Percentiles rank a stretch among this genome's conserved stretches.
Evolutionary conservation across 2,329 filamentous ascomycete species (phyloP).

Genomic region (Pyrenophora seminiperda): DNA sequence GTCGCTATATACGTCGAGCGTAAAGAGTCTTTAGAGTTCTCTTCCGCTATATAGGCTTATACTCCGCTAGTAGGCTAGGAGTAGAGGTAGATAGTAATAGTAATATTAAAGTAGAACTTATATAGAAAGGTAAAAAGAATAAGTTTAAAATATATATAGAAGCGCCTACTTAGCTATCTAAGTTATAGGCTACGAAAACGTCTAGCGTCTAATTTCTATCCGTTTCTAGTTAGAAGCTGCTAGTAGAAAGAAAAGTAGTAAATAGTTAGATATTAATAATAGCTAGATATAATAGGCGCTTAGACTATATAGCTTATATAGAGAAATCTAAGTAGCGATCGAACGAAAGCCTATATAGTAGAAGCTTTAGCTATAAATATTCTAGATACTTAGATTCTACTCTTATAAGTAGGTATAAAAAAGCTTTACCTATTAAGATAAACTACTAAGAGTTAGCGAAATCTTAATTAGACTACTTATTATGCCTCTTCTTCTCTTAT

Average conservation of each 20-base stretch:
- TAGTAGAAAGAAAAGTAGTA: conserved; percentile 1
- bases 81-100: background rate
- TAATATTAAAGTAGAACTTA: conserved; percentile 5
- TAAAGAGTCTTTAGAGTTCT: conserved; percentile 2
- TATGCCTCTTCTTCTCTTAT: conserved; percentile 12
- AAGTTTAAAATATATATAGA: background rate
- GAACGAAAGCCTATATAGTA: conserved; percentile 14
- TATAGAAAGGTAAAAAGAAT: conserved; percentile 5
- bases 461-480: conserved; percentile 7
- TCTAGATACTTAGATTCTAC: conserved; percentile 10
- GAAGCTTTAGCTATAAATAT: conserved; percentile 6
- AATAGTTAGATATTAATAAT: conserved; percentile 4
- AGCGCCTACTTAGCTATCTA: background rate
- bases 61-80: background rate
- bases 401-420: conserved; percentile 8
- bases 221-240: conserved; percentile 2
- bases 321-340: conserved; percentile 2
- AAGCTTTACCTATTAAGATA: conserved; percentile 11
- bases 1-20: background rate
- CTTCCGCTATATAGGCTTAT: conserved; percentile 4
- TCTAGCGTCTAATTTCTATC: background rate
- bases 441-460: conserved; percentile 11
- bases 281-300: conserved; percentile 1
- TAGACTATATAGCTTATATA: conserved; percentile 5
- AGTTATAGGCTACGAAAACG: background rate